Conservation (phyloP, 2,329 filamentous ascomycete species). For the Penicillium hesseltinei region DNA sequence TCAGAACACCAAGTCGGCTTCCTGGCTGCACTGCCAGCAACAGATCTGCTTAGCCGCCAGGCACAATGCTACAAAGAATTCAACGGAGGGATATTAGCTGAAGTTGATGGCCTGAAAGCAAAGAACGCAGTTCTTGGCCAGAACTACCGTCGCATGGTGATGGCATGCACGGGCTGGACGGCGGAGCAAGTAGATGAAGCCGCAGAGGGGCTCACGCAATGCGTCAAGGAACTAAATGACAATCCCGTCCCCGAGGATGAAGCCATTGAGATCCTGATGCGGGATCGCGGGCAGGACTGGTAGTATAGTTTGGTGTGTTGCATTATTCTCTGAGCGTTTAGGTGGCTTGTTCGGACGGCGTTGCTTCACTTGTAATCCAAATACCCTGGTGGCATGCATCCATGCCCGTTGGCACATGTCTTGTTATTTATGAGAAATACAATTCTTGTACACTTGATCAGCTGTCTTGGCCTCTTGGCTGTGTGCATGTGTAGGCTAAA, state of each 20-base stretch:
- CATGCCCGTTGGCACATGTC: slow-evolving; percentile 18
- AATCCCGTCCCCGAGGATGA: slow-evolving; percentile 45
- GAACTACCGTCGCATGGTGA: slow-evolving; percentile 85
- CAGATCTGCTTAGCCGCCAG: slow-evolving; percentile 63
- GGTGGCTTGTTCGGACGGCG: slow-evolving; percentile 17
- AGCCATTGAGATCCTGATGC: slow-evolving; percentile 47
- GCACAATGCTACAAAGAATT: slow-evolving; percentile 69
- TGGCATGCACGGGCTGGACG: slow-evolving; percentile 76
- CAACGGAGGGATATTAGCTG: slow-evolving; percentile 64
- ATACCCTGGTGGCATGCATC: slow-evolving; percentile 24
- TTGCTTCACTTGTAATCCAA: slow-evolving; percentile 21
- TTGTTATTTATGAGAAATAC: slow-evolving; percentile 19
- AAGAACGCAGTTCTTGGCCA: slow-evolving; percentile 80
- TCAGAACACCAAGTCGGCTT: slow-evolving; percentile 44
- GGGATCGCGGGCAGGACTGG: slow-evolving; percentile 47
- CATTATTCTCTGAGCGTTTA: slow-evolving; percentile 21
- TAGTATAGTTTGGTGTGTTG: slow-evolving; percentile 20
- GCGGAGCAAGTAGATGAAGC: slow-evolving; percentile 78
- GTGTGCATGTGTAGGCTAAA: slow-evolving; percentile 14
- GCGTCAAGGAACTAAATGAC: slow-evolving; percentile 77
- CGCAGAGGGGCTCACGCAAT: slow-evolving; percentile 75
- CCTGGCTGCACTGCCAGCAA: slow-evolving; percentile 56
- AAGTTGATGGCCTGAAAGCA: slow-evolving; percentile 69
- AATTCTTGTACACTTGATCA: slow-evolving; percentile 8
- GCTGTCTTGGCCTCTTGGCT: background rate